A percentile compares a stretch with the other conserved stretches of the same genome.
phyloP scores from a whole-genome alignment of 306 rosid species.

The Mimosa pudica region DNA sequence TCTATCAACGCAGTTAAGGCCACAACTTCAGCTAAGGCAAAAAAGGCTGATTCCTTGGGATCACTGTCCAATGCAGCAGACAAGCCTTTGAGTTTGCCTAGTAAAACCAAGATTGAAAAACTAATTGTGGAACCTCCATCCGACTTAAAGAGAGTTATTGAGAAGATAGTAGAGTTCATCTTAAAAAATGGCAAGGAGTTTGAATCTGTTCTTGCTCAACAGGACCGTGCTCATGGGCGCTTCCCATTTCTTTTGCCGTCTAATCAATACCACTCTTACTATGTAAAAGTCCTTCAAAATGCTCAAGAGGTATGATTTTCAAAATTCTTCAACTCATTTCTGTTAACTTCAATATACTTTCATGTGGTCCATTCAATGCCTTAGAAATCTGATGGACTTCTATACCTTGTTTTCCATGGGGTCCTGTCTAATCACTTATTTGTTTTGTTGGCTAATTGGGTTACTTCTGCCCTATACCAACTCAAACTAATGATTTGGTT shows the following conservation, averaged over 20 bases:
- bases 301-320: constrained; percentile 60
- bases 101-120: constrained; percentile 49
- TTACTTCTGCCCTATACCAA: not conserved
- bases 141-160: constrained; percentile 68
- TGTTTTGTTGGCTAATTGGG: not conserved
- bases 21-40: constrained; percentile 41
- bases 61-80: constrained; percentile 34
- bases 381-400: not conserved
- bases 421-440: not conserved
- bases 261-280: constrained; percentile 72
- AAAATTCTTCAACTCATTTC: constrained; percentile 2
- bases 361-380: not conserved
- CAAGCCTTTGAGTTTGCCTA: constrained; percentile 42
- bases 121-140: constrained; percentile 81
- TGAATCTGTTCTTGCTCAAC: constrained; percentile 74
- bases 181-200: constrained; percentile 73
- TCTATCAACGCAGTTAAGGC: constrained; percentile 51
- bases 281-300: constrained; percentile 61
- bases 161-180: constrained; percentile 84
- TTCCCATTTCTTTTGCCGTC: constrained; percentile 81
- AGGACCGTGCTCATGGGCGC: constrained; percentile 79
- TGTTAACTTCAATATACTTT: constrained; percentile 16
- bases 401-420: not conserved
- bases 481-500: not conserved
- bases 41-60: constrained; percentile 44